Base-by-base conservation (phyloP, 768 basidiomycete species). In the Mycena pura region DNA sequence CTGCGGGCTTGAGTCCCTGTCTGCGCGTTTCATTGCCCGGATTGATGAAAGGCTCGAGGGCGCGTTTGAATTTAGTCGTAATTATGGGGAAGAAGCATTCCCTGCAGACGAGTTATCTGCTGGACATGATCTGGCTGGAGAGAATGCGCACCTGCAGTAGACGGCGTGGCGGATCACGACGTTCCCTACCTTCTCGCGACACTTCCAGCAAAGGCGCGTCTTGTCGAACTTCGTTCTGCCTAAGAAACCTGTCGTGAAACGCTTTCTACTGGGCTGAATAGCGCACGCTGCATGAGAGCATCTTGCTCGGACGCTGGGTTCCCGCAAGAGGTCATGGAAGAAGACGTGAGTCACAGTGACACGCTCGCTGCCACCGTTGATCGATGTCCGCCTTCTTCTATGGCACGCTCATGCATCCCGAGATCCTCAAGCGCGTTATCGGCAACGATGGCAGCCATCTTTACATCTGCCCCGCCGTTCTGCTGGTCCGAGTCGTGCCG, bases 361-460 rank as follows among this genome's bases (percentile, higher is more conserved):
- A 36, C 36, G 48, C 31, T 11, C n/a, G 44, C n/a, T n/a, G n/a
- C n/a, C n/a, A n/a, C n/a, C n/a, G n/a, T n/a, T n/a, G n/a, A n/a
- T n/a, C n/a, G n/a, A n/a, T n/a, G n/a, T 51, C 61, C n/a, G 61
- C 61, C 14, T 63, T 63, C 25, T 57, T 63, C 61, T 63, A 61
- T 44, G 57, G 96, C 13, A 96, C 93, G 0, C 78, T 98, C 21
- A 87, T 96, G 82, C 93, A 95, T 68, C 94, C 95, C 6, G 84
- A 84, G 48, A 90, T 98, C 68, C 78, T 97, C 36, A 84, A 80
- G 57, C 79, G 88, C 19, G 94, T 97, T 7, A 86, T 97, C 41
- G 80, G 80, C 7, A 87, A 91, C 67, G 78, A 86, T 43, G 91
- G 89, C 8, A 67, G 76, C 8, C 78, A 87, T 62, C 79, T 96